phyloP scores from a whole-genome alignment of 1,284 basidiomycete species.

The Trametes polyzona region DNA sequence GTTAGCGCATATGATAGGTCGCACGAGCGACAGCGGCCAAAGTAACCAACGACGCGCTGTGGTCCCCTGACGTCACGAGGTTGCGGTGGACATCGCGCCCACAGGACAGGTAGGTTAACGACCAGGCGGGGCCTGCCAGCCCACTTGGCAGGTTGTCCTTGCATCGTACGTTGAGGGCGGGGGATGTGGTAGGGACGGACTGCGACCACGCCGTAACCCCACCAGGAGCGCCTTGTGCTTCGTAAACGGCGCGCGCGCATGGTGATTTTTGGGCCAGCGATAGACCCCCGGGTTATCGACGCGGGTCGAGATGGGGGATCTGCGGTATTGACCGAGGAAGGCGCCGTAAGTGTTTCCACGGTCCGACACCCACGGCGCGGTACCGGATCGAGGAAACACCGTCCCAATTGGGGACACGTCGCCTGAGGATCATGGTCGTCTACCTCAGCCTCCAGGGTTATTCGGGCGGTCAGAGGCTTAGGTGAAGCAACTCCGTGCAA shows the following conservation, averaged over 20 bases:
- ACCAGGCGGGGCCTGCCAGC: background rate
- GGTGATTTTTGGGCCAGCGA: background rate
- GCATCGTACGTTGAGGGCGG: too few relatives aligned
- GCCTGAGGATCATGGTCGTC: background rate
- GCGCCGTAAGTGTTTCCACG: slow-evolving; percentile 2
- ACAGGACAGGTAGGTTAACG: background rate
- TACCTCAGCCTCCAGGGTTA: background rate
- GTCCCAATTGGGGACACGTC: slow-evolving; percentile 6
- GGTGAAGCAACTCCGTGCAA: background rate
- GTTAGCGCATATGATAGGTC: background rate
- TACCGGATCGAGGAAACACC: slow-evolving; percentile 12
- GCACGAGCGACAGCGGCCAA: slow-evolving; percentile 11
- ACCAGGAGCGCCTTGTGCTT: background rate
- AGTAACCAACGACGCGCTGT: background rate
- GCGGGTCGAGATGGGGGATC: slow-evolving; percentile 10
- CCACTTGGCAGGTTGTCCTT: background rate
- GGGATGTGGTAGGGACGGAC: slow-evolving; percentile 1
- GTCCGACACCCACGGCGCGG: slow-evolving; percentile 16
- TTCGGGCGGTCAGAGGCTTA: background rate
- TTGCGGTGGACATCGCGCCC: background rate
- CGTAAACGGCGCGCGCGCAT: slow-evolving; percentile 4
- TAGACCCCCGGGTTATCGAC: slow-evolving; percentile 9
- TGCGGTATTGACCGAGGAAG: slow-evolving; percentile 12
- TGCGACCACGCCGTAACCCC: slow-evolving; percentile 3
- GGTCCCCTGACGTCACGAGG: slow-evolving; percentile 21